Percentiles rank a stretch among this genome's conserved stretches.
Evolutionary conservation across 805 yeast genomes (phyloP).

Genomic region (Candida ulmi): DNA sequence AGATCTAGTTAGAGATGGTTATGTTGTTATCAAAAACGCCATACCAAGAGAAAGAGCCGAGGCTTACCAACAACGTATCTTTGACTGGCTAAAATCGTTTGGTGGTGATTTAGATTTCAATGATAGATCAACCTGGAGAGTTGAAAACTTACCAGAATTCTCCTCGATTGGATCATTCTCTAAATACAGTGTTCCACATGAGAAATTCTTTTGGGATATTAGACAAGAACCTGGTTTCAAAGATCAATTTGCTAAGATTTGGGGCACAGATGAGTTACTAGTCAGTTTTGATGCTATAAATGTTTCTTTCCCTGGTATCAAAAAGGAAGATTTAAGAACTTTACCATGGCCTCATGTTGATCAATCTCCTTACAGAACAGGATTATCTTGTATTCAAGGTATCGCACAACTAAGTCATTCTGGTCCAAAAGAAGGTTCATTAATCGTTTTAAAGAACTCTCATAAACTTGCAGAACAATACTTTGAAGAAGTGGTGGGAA

Average conservation of each 20-base stretch:
- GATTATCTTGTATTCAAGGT: slow-evolving; percentile 29
- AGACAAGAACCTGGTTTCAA: slow-evolving; percentile 25
- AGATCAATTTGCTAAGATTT: slow-evolving; percentile 23
- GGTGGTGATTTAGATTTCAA: slow-evolving; percentile 19
- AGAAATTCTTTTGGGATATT: slow-evolving; percentile 29
- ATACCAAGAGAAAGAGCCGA: slow-evolving; percentile 21
- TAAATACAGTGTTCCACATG: slow-evolving; percentile 23
- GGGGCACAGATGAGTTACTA: slow-evolving; percentile 28
- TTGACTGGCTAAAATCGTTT: slow-evolving; percentile 21
- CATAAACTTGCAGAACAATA: slow-evolving; percentile 20
- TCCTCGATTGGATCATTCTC: slow-evolving; percentile 12
- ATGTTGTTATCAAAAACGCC: slow-evolving; percentile 27
- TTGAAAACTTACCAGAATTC: slow-evolving; percentile 24
- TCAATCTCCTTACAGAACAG: slow-evolving; percentile 26
- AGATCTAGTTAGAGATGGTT: slow-evolving; percentile 24
- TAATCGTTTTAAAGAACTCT: slow-evolving; percentile 25
- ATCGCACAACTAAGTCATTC: slow-evolving; percentile 24
- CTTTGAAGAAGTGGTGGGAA: slow-evolving; percentile 17
- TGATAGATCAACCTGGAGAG: slow-evolving; percentile 25
- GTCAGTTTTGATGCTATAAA: slow-evolving; percentile 30
- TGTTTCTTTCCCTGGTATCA: slow-evolving; percentile 23
- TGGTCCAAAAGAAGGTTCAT: slow-evolving; percentile 27
- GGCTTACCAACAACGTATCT: slow-evolving; percentile 17
- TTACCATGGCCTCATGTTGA: slow-evolving; percentile 30
- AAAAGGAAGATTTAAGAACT: slow-evolving; percentile 6